Evolutionary conservation across 169 alveolate genomes (phyloP), one percentile per base, ranked within the genome.

Genomic region (Eimeria tenella): DNA sequence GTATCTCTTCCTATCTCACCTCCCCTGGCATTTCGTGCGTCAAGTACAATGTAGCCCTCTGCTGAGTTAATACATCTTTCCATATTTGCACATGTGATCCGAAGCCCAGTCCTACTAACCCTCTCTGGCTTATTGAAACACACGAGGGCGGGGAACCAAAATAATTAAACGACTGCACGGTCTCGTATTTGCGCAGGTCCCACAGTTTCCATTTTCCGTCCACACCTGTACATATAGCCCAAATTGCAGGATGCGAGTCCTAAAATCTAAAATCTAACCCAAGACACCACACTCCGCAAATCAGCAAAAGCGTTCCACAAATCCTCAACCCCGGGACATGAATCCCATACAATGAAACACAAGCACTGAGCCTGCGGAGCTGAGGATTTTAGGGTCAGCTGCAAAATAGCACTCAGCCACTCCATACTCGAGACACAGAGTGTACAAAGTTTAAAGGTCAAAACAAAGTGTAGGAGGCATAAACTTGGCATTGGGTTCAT

Each of bases 41-140:
- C 97, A 98, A 96, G 95, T 97, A 98, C 52, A 99, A 99, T 56
- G 93, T 94, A 94, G 96, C 98, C 83, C 97, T 98, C 71, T 94
- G 86, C 60, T 95, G 95, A 25, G 89, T 63, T 15, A 90, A 84
- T 92, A 96, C 94, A 94, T 98, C 99, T 88, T 98, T 98, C 99
- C 99, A 98, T 19, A 98, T 91, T 86, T 97, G 96, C 56, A 98
- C 94, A 63, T 96, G 96, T 71, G 96, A 89, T 15, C 97, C 98
- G 95, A 93, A 96, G 10, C 97, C 96, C 53, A 98, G 93, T 0
- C 98, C 97, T 49, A 98, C 93, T 49, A 98, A 79, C n/a, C 99
- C 99, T 73, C 96, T 97, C 77, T 97, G 97, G 70, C 98, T 96
- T 55, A 98, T 94, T 50, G 96, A 94, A 52, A 95, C 23, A 58